Evolutionary conservation across 306 rosid genomes (phyloP).

Genomic region (Malus sylvestris): DNA sequence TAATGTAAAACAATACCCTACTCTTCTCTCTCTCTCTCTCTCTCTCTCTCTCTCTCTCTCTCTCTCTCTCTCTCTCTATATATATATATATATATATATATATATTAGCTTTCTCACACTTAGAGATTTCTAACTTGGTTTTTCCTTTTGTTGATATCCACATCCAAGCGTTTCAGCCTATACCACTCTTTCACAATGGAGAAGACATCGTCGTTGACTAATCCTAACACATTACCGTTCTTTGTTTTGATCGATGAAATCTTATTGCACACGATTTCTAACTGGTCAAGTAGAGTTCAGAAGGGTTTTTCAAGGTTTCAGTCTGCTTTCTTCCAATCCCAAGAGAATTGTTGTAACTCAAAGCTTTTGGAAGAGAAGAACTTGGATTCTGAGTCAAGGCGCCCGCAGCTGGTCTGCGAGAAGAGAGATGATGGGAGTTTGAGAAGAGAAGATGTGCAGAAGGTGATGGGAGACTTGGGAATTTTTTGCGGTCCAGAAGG

Average conservation of each 20-base stretch:
- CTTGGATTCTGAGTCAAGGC: slow-evolving; percentile 12
- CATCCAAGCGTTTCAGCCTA: slow-evolving; percentile 6
- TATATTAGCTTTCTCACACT: not conserved
- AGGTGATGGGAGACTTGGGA: slow-evolving; percentile 53
- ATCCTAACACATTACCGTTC: slow-evolving; percentile 1
- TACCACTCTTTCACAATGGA: slow-evolving; percentile 24
- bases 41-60: no score
- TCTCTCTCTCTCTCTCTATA: not conserved
- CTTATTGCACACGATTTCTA: not conserved
- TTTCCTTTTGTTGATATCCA: not conserved
- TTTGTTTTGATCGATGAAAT: slow-evolving; percentile 8
- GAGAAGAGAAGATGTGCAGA: slow-evolving; percentile 43
- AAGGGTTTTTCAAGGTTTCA: slow-evolving; percentile 14
- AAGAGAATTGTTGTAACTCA: slow-evolving; percentile 11
- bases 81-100: no score
- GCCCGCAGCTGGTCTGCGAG: not conserved
- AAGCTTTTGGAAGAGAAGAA: slow-evolving; percentile 6
- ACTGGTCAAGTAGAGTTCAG: not conserved
- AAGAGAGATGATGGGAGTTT: slow-evolving; percentile 32
- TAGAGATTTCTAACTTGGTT: slow-evolving; percentile 1
- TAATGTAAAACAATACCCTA: slow-evolving; percentile 13
- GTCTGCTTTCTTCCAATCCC: slow-evolving; percentile 22
- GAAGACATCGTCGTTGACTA: slow-evolving; percentile 3
- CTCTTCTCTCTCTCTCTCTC: not conserved
- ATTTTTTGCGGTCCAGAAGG: slow-evolving; percentile 46